These are phyloP conservation scores for Infundibulicybe gibba DNA, from an alignment of 768 basidiomycete genomes.

Conservation along the genomic window DNA sequence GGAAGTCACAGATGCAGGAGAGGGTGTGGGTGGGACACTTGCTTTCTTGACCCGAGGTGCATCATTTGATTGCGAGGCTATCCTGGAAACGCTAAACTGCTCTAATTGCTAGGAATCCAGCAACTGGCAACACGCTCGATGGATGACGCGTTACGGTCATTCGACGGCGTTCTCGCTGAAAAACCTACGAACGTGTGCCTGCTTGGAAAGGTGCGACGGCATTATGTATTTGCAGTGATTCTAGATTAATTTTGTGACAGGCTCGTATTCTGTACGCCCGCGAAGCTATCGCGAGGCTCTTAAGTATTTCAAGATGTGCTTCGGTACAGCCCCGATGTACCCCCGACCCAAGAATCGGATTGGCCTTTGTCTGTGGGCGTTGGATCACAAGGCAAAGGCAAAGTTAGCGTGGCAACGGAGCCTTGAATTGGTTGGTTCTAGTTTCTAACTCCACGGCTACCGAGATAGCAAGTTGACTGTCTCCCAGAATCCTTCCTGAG, in stretches of 20 bases:
- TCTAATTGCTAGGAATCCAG: conserved; percentile 54
- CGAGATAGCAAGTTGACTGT: not conserved
- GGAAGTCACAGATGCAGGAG: conserved; percentile 54
- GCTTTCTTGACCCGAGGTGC: conserved; percentile 68
- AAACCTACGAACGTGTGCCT: conserved; percentile 86
- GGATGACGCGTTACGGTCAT: conserved; percentile 78
- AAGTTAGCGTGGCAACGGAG: conserved; percentile 90
- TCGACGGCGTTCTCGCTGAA: conserved; percentile 72
- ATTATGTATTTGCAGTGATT: not conserved
- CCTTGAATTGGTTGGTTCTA: conserved; percentile 72
- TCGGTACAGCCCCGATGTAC: conserved; percentile 71
- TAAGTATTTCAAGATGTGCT: conserved; percentile 85
- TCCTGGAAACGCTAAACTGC: not conserved
- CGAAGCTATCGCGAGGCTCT: conserved; percentile 78
- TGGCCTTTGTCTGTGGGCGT: conserved; percentile 88
- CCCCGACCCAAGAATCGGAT: conserved; percentile 96
- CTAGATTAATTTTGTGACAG: conserved; percentile 28
- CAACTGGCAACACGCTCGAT: conserved; percentile 76
- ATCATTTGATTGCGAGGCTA: not conserved
- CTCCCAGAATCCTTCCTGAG: conserved; percentile 66
- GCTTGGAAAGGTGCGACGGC: conserved; percentile 69
- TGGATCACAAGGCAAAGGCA: conserved; percentile 81
- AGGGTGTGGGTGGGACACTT: conserved; percentile 50
- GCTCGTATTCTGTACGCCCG: conserved; percentile 84
- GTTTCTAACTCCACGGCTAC: not conserved